Percentiles rank a stretch among this genome's conserved stretches.
phyloP scores from a whole-genome alignment of 2,329 filamentous ascomycete genomes.

The Diaporthe sp. region DNA sequence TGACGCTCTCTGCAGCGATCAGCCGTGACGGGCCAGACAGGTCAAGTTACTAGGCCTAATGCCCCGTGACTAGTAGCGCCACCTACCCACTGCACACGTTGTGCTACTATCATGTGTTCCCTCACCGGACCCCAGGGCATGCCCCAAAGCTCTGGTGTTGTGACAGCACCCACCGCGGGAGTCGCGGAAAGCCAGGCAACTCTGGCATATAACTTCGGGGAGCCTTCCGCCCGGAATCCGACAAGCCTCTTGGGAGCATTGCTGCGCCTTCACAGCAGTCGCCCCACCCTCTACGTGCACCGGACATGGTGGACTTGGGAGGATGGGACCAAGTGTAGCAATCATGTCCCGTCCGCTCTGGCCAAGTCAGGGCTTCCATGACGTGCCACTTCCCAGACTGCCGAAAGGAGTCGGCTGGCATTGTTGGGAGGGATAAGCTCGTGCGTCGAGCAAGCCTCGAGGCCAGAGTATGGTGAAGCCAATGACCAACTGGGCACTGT shows the following conservation, averaged over 20 bases:
- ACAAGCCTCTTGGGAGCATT: background rate
- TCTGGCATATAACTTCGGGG: background rate
- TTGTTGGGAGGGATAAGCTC: background rate
- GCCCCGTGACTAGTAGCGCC: conserved; percentile 4
- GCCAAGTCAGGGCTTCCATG: background rate
- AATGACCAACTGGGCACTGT: background rate
- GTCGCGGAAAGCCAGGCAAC: conserved; percentile 1
- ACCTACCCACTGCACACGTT: conserved; percentile 5
- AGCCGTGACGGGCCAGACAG: conserved; percentile 2
- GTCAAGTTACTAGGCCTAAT: conserved; percentile 8
- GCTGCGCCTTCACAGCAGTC: background rate
- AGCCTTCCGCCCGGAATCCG: background rate
- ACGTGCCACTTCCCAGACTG: background rate
- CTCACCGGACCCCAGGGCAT: background rate
- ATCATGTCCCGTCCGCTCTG: background rate
- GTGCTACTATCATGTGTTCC: conserved; percentile 19
- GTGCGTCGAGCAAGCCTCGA: background rate
- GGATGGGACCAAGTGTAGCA: background rate
- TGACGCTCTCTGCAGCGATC: conserved; percentile 10
- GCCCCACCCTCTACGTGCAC: background rate
- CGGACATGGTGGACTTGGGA: background rate
- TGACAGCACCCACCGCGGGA: background rate
- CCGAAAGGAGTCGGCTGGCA: background rate
- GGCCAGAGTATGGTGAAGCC: background rate
- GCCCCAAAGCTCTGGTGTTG: background rate